Evolutionary conservation across 371 early-diverging fungal genomes (phyloP), one percentile per base, ranked within the genome.

Genomic region (Blakeslea trispora): DNA sequence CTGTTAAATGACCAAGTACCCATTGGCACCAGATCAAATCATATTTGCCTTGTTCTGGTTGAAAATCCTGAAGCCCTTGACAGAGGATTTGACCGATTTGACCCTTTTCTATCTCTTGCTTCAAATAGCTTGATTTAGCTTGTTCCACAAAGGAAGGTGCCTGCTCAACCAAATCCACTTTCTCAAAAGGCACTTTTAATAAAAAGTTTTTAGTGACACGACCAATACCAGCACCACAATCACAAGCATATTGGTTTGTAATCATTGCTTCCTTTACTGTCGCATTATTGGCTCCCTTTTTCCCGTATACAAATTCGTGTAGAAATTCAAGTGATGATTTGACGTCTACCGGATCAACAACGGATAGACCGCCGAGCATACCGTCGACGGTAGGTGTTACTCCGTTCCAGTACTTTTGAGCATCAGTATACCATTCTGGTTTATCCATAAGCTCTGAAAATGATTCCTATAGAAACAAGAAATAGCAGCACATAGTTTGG

Each of bases 11-110:
- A 13, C 89, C 85, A 13, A 96, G 75, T 1, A 96, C 96, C 98
- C 98, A 97, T 69, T 97, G 98, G 61, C 90, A 92, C 98, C 98
- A 97, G 23, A 97, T 92, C 35, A 92, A 67, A 64, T 95, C 93
- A 74, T 94, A 95, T 23, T 85, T 78, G 3, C 75, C 80, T 31
- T 75, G 59, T n/a, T 82, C 81, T 11, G 96, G 96, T 17, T 45
- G 50, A 57, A 96, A 94, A 21, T 86, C 83, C 62, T 97, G 96
- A 54, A 97, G 66, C 0, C 96, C 98, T 14, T 72, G 53, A 23
- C 87, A 82, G 13, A 85, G 74, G 31, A 89, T 82, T 23, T 81
- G 64, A 0, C 85, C 85, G 0, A 93, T 82, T 35, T 70, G 61
- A 5, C 81, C 86, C 10, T 60, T 49, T 13, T 70, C 68, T 1